Evolutionary conservation across 441 rosid genomes (phyloP), one percentile per base, ranked within the genome.

Genomic region (Pelargonium australe): DNA sequence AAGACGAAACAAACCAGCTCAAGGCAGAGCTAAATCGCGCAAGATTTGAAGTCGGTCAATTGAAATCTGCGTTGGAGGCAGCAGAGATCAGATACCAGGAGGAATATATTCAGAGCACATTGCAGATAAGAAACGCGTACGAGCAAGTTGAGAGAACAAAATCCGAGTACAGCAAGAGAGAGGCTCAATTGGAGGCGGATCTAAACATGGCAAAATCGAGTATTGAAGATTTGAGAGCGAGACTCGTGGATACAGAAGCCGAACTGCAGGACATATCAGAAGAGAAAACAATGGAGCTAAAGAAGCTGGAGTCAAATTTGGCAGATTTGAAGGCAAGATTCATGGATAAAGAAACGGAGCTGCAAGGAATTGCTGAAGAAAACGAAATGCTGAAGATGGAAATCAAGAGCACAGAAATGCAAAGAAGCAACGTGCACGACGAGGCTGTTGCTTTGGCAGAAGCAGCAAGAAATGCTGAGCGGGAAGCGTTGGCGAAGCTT

Each of bases 301-400:
- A 80, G 77, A 84, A 82, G 47, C 77, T 84, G 19, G 84, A 80
- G 60, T 62, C 76, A 1, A 77, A 71, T 65, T 79, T 80, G 76
- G 85, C 89, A 53, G 85, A 92, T 82, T 71, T 85, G 80, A 91
- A 83, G 80, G 86, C 81, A 11, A 80, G 73, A 67, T 69, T 88
- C 67, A 84, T 86, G 88, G 88, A 85, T 53, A 88, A 86, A 77
- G 94, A 88, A 76, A 77, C 87, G 17, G 88, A 81, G 72, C 62
- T 85, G 74, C 86, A 85, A 71, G 80, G 82, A 5, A 61, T 85
- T 51, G 76, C 86, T 13, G 87, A 86, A 77, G 91, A 88, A 80
- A 88, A 79, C 58, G 86, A 85, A 74, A 77, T 75, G 44, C 71
- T 86, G 68, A 81, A 82, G 69, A 65, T 76, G 28, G 85, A 85